A percentile compares a stretch with the other conserved stretches of the same genome.
Evolutionary conservation across 371 early-diverging fungal genomes (phyloP).

Genomic region (Mucor mucedo): DNA sequence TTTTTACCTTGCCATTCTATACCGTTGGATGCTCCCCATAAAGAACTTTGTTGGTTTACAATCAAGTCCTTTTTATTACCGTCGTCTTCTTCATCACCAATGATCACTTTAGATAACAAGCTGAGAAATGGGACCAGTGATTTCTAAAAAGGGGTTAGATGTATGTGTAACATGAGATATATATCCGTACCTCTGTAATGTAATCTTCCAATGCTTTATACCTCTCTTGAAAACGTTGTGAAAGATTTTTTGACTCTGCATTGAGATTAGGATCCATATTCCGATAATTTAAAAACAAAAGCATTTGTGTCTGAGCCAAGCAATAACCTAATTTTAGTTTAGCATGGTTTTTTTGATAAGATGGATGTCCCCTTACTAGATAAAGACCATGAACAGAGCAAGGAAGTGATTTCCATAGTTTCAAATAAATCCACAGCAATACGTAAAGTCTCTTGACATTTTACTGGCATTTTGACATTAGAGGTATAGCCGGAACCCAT

Average conservation of each 20-base stretch:
- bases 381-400: conserved; percentile 43
- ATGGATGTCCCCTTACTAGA: conserved; percentile 26
- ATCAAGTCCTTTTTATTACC: conserved; percentile 5
- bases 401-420: conserved; percentile 15
- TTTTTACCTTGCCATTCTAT: conserved; percentile 44
- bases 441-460: conserved; percentile 27
- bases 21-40: conserved; percentile 41
- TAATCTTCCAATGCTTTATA: conserved; percentile 27
- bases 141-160: conserved; percentile 3
- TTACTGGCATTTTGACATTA: conserved; percentile 22
- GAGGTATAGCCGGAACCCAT: conserved; percentile 13
- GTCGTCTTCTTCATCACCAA: conserved; percentile 5
- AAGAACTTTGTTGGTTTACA: conserved; percentile 7
- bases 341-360: neutral
- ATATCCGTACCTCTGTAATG: conserved; percentile 32
- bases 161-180: neutral
- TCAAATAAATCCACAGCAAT: conserved; percentile 26
- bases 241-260: conserved; percentile 20
- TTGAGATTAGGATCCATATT: conserved; percentile 23
- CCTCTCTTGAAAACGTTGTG: conserved; percentile 19
- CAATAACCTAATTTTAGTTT: conserved; percentile 27
- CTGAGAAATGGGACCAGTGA: conserved; percentile 31
- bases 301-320: conserved; percentile 30
- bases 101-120: conserved; percentile 16
- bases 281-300: conserved; percentile 30